Base-by-base conservation (phyloP, 345 rosid genomes). In the Excoecaria cochinchinensis region DNA sequence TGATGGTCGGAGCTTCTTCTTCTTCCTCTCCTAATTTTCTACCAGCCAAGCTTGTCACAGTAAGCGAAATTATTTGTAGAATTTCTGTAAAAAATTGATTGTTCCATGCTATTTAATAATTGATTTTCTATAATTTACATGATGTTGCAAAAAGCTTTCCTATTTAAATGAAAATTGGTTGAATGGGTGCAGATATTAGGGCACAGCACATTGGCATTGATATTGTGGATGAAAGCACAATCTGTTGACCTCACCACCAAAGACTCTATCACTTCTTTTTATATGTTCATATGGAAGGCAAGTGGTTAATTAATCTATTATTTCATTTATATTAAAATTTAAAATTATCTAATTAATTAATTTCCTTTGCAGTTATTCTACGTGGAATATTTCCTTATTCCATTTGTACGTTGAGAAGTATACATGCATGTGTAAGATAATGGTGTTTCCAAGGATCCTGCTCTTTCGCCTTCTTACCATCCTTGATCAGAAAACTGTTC, bases 201-300 rank as follows among this genome's bases (percentile, higher is more conserved):
- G 22, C 87, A 84, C 46, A 11, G 44, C 21, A 40, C 73, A 7
- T 67, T 81, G 2, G 87, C 81, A 22, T 31, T 58, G 36, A 1
- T 67, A n/a, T 42, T 84, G n/a, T 84, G 75, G 79, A 19, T 66
- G 38, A 72, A 74, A 61, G 84, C 82, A 61, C 66, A 60, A 55
- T 67, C 79, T 16, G 75, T 74, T 10, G 83, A 81, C 70, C 60
- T 81, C 4, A 53, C 76, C 0, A 57, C 69, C 42, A 81, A 84
- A 39, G 57, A 60, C 15, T 78, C 84, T 8, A 57, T 67, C n/a
- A 24, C 82, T 63, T 76, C 77, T 2, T 81, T 81, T 66, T 81
- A 81, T 52, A 76, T 81, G 84, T 78, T 84, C 80, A 84, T 81
- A 5, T 81, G 86, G 84, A 76, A 81, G 86, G 86, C 25, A 38